Evolutionary conservation across 345 rosid genomes (phyloP), one percentile per base, ranked within the genome.

Genomic region (Sisymbrium altissimum): DNA sequence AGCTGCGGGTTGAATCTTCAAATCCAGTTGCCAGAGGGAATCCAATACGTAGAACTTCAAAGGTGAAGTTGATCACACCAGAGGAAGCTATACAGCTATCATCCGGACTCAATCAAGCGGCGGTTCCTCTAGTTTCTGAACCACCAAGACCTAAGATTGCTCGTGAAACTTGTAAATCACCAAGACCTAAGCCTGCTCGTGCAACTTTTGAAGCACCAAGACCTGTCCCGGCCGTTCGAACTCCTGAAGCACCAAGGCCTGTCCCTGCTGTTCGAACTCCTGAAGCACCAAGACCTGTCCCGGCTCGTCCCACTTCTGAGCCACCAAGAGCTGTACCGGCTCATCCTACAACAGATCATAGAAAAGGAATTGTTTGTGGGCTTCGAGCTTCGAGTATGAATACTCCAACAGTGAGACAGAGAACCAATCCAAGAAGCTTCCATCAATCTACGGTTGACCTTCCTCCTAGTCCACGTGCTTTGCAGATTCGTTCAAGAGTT

Each of bases 381-480:
- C 80, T 77, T 63, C 39, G 17, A 45, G 71, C 72, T 70, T 13
- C 12, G 38, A 64, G 52, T 40, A 0, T 33, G 72, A 56, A 3
- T 53, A 69, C 71, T 55, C 7, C 17, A 45, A 15, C 45, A 57
- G 62, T 48, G 61, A 70, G 56, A 56, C 19, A 1, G 36, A 56
- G n/a, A 56, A 38, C 55, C 62, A 56, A 19, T 39, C 56, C 72
- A 36, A 30, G 39, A 38, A 21, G 39, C 11, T 33, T 4, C 17
- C 49, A 6, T 56, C 72, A 48, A 15, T 32, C 66, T 39, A 70
- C 21, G 2, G 7, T 13, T 13, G 75, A 39, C 40, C 66, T 78
- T 67, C 69, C 84, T 67, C 23, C 44, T 41, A 72, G 70, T 50
- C 75, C 60, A 55, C 46, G 80, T 18, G 48, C 72, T 15, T 64